Evolutionary conservation across 176 grass and related monocot genomes (phyloP).

Genomic region (Pontederia paniculata): DNA sequence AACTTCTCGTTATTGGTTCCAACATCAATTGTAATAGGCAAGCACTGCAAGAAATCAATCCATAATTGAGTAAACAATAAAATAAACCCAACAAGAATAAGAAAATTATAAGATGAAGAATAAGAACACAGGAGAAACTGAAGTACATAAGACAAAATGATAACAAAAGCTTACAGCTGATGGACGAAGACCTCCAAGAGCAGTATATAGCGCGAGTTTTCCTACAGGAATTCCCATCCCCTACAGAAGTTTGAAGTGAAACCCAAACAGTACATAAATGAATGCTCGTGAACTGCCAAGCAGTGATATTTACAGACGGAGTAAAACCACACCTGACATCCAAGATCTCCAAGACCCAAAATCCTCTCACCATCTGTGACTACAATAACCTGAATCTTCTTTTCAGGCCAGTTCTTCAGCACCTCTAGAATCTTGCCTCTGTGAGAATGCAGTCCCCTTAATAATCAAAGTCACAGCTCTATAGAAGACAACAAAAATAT

Average conservation of each 20-base stretch:
- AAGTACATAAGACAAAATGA: neutral
- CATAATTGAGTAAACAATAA: neutral
- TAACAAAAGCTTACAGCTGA: constrained; percentile 57
- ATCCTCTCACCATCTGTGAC: constrained; percentile 92
- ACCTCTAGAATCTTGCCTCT: constrained; percentile 89
- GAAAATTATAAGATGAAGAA: neutral
- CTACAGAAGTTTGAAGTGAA: constrained; percentile 36
- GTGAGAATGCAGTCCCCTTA: constrained; percentile 13
- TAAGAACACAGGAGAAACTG: neutral
- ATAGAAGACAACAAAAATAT: neutral
- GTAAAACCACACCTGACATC: constrained; percentile 59
- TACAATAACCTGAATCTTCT: constrained; percentile 93
- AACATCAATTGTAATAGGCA: constrained; percentile 88
- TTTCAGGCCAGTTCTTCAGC: constrained; percentile 91
- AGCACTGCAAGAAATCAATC: constrained; percentile 32
- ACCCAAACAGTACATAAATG: neutral
- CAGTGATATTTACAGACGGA: neutral
- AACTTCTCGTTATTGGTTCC: constrained; percentile 85
- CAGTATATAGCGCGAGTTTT: constrained; percentile 92
- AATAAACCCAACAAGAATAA: neutral
- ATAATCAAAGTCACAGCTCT: neutral
- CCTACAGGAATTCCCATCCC: constrained; percentile 99
- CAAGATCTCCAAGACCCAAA: constrained; percentile 94
- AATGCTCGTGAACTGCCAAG: neutral
- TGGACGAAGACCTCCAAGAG: constrained; percentile 85